Conservation (phyloP, 139 green algal genomes). For the Astrephomene gubernaculifera region DNA sequence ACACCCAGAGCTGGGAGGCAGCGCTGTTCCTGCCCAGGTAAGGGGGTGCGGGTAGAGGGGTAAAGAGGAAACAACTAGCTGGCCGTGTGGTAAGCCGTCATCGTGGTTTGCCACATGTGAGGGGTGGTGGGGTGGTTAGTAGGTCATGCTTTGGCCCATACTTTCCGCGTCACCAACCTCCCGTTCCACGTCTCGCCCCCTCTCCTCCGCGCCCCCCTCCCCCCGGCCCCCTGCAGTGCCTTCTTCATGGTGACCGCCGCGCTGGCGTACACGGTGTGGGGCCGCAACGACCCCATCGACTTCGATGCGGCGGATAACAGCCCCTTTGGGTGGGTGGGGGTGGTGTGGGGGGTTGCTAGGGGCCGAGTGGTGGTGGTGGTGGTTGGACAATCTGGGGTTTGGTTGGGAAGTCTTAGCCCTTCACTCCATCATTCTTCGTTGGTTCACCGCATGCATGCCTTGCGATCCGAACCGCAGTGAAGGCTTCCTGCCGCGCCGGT, state of each 20-base stretch:
- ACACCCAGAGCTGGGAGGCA: slow-evolving; percentile 78
- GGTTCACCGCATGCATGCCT: neutral
- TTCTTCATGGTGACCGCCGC: slow-evolving; percentile 76
- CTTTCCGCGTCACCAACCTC: neutral
- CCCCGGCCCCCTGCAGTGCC: slow-evolving; percentile 54
- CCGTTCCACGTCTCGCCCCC: neutral
- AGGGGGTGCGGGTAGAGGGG: too few species aligned
- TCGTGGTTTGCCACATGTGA: neutral
- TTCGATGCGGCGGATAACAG: slow-evolving; percentile 63
- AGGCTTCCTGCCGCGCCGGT: neutral
- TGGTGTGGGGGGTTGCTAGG: neutral
- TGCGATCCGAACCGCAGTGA: neutral
- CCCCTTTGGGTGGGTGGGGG: slow-evolving; percentile 55
- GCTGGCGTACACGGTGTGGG: slow-evolving; percentile 55
- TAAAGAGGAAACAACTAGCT: too few species aligned
- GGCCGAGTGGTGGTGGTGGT: neutral
- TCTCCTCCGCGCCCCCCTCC: neutral
- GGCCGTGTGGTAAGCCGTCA: too few species aligned
- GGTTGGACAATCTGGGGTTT: neutral
- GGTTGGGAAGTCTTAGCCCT: neutral
- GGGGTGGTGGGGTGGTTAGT: neutral
- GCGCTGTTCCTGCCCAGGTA: slow-evolving; percentile 84
- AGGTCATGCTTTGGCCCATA: neutral
- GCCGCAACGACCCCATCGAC: slow-evolving; percentile 61
- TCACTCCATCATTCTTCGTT: neutral